A percentile compares a stretch with the other conserved stretches of the same genome.
These are phyloP conservation scores for Geosiphon pyriformis DNA, from an alignment of 192 early-diverging fungal genomes.

Conservation along the genomic window DNA sequence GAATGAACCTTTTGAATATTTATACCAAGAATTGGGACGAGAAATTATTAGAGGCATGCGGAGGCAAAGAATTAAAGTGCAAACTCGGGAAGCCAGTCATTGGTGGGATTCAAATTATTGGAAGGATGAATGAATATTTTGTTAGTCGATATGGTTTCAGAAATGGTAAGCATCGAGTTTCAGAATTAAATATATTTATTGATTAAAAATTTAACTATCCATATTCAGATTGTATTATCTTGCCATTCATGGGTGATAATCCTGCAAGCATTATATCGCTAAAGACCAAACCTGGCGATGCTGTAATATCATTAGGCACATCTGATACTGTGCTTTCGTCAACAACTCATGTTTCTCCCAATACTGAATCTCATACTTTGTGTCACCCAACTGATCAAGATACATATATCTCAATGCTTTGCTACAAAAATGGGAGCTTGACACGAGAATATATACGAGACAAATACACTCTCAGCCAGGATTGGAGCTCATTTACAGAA, in stretches of 20 bases:
- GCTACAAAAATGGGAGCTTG: slow-evolving; percentile 85
- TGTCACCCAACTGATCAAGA: slow-evolving; percentile 57
- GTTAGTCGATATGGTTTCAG: slow-evolving; percentile 57
- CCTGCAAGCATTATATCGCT: slow-evolving; percentile 61
- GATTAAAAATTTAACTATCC: neutral
- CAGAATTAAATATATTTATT: neutral
- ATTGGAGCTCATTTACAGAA: slow-evolving; percentile 23
- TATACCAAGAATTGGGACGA: slow-evolving; percentile 50
- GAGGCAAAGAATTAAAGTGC: slow-evolving; percentile 23
- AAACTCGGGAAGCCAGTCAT: slow-evolving; percentile 45
- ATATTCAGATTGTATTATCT: slow-evolving; percentile 45
- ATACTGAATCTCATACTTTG: slow-evolving; percentile 32
- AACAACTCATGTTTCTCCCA: slow-evolving; percentile 32
- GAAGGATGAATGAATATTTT: slow-evolving; percentile 57
- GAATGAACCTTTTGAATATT: slow-evolving; percentile 78
- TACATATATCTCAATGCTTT: slow-evolving; percentile 70
- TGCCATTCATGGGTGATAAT: slow-evolving; percentile 79
- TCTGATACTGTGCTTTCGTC: slow-evolving; percentile 70
- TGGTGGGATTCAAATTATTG: slow-evolving; percentile 38
- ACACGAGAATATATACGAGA: slow-evolving; percentile 66
- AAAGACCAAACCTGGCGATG: slow-evolving; percentile 44
- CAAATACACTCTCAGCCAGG: slow-evolving; percentile 37
- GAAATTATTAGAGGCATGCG: slow-evolving; percentile 36
- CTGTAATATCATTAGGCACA: slow-evolving; percentile 74
- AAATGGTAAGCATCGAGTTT: slow-evolving; percentile 41